Conservation (phyloP, 1,284 basidiomycete species). For the Somion occarium region DNA sequence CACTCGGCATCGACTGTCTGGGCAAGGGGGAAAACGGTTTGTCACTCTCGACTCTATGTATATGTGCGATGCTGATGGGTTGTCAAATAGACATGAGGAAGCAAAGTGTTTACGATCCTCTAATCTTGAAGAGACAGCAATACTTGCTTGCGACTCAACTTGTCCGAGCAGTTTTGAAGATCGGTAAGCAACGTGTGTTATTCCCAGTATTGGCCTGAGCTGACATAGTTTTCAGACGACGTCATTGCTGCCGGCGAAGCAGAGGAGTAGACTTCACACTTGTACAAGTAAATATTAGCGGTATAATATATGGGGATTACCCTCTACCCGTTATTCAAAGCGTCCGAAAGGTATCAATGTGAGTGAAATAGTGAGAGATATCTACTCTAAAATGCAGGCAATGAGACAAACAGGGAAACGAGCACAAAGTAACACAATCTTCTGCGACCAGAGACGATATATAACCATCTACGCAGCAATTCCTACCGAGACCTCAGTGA, state of each 20-base stretch:
- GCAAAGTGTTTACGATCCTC: conserved; percentile 95
- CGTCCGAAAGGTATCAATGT: no score
- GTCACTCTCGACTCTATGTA: conserved; percentile 21
- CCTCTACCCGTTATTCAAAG: no score
- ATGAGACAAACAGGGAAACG: no score
- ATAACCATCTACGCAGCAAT: no score
- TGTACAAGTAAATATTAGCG: conserved; percentile 2
- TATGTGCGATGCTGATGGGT: background rate
- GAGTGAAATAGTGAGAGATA: no score
- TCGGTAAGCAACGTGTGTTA: conserved; percentile 41
- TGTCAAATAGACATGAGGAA: conserved; percentile 84
- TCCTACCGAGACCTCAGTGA: background rate
- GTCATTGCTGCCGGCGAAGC: conserved; percentile 59
- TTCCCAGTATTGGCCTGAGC: background rate
- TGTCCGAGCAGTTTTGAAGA: conserved; percentile 71
- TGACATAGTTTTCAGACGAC: conserved; percentile 42
- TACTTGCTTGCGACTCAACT: conserved; percentile 95
- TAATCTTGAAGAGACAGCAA: conserved; percentile 97
- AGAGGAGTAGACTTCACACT: conserved; percentile 42
- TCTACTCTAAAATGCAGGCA: no score
- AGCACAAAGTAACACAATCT: no score
- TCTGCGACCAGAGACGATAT: no score
- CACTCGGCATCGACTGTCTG: conserved; percentile 92
- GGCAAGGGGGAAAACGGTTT: conserved; percentile 81
- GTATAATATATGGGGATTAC: background rate